A percentile compares a stretch with the other conserved stretches of the same genome.
Conservation (phyloP, 345 rosid species). For the Sisymbrium irio region DNA sequence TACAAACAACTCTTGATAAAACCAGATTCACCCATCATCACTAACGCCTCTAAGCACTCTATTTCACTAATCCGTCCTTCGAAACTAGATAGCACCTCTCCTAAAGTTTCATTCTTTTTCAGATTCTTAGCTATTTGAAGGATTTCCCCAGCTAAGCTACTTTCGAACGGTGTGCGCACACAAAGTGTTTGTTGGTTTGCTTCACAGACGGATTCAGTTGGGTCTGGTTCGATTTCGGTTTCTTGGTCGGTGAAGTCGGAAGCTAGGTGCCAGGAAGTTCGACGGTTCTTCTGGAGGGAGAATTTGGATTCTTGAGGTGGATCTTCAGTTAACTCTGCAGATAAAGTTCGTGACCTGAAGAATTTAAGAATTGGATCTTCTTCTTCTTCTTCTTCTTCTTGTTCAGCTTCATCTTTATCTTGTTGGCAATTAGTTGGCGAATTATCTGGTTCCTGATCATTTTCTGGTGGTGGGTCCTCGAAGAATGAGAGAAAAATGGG, state of each 20-base stretch:
- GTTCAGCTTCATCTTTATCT: not conserved
- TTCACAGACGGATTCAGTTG: not conserved
- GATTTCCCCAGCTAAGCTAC: constrained; percentile 45
- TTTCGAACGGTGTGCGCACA: constrained; percentile 12
- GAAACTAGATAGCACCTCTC: constrained; percentile 54
- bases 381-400: not conserved
- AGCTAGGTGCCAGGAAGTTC: constrained; percentile 69
- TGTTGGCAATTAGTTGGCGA: not conserved
- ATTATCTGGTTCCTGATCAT: not conserved
- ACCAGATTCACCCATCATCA: constrained; percentile 58
- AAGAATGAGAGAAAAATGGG: constrained; percentile 63
- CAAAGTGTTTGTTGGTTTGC: constrained; percentile 26
- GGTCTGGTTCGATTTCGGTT: constrained; percentile 30
- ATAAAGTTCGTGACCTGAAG: constrained; percentile 54
- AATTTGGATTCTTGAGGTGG: constrained; percentile 50
- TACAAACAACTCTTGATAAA: constrained; percentile 51
- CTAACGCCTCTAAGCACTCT: constrained; percentile 58
- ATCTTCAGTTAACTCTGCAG: constrained; percentile 33
- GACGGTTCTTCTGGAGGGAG: constrained; percentile 61
- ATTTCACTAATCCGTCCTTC: constrained; percentile 40
- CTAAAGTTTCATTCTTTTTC: constrained; percentile 56
- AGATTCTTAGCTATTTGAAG: constrained; percentile 49
- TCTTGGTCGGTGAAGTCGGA: constrained; percentile 27
- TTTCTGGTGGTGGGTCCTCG: constrained; percentile 32
- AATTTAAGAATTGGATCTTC: constrained; percentile 62